Percentiles rank a stretch among this genome's conserved stretches.
Conservation (phyloP, 2,329 filamentous ascomycete species). For the Hirsutella thompsonii region DNA sequence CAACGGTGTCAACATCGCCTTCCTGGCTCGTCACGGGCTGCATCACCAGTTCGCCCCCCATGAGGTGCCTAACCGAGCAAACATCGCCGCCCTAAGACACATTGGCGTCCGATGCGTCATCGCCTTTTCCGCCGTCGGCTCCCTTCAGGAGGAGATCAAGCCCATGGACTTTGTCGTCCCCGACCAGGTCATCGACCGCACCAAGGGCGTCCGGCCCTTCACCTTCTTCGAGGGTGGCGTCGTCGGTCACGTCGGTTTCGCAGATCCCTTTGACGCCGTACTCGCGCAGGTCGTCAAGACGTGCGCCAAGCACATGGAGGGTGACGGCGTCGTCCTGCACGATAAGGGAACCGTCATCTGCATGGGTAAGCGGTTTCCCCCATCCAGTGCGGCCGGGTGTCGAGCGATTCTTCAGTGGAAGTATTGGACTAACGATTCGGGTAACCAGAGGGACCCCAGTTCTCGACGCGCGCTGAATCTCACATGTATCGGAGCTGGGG, state of each 20-base stretch:
- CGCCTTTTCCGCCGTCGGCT: slow-evolving; percentile 90
- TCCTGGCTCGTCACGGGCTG: slow-evolving; percentile 82
- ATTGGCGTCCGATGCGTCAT: slow-evolving; percentile 85
- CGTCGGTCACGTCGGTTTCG: slow-evolving; percentile 90
- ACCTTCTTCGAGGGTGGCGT: slow-evolving; percentile 92
- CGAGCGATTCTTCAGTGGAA: too few relatives aligned
- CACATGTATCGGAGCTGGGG: slow-evolving; percentile 93
- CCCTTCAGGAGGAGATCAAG: slow-evolving; percentile 81
- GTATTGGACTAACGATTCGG: slow-evolving; percentile 1
- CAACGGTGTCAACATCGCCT: slow-evolving; percentile 70
- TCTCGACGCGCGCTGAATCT: slow-evolving; percentile 90
- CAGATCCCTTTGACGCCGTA: slow-evolving; percentile 79
- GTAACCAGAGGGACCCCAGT: slow-evolving; percentile 78
- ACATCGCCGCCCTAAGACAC: slow-evolving; percentile 90
- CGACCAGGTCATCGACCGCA: slow-evolving; percentile 94
- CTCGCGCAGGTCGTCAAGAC: slow-evolving; percentile 64
- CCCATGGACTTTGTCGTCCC: slow-evolving; percentile 95
- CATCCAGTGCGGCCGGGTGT: too few relatives aligned
- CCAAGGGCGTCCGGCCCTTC: slow-evolving; percentile 86
- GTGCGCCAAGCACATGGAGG: slow-evolving; percentile 64
- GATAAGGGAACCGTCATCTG: slow-evolving; percentile 76
- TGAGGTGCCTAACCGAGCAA: slow-evolving; percentile 88
- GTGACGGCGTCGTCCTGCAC: slow-evolving; percentile 76
- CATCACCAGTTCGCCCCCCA: slow-evolving; percentile 87
- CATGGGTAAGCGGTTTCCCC: slow-evolving; percentile 63